These are phyloP conservation scores for Mimosa bimucronata DNA, from an alignment of 306 rosid genomes.

Conservation along the genomic window DNA sequence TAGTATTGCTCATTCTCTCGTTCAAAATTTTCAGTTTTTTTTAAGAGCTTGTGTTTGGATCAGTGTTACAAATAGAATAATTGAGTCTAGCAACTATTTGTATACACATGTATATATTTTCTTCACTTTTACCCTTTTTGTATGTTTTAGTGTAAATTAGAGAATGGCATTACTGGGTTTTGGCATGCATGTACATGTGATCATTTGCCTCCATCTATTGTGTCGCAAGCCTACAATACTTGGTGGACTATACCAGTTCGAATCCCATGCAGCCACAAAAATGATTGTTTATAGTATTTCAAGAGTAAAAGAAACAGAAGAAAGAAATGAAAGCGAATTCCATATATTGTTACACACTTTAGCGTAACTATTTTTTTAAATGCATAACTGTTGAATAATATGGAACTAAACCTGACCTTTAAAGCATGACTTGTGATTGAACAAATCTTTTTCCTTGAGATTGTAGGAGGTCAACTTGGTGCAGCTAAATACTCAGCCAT, in stretches of 20 bases:
- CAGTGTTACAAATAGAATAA: too few relatives aligned
- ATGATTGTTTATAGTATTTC: background rate
- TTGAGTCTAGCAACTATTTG: background rate
- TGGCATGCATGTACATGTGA: background rate
- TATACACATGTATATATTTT: background rate
- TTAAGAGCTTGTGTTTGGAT: background rate
- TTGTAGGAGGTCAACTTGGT: slow-evolving; percentile 78
- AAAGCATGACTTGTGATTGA: background rate
- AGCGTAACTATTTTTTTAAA: background rate
- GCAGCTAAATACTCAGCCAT: slow-evolving; percentile 69
- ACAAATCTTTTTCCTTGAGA: background rate
- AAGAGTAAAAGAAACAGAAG: background rate
- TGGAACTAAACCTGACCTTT: background rate
- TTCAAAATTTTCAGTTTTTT: background rate
- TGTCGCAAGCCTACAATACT: background rate
- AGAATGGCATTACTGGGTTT: background rate
- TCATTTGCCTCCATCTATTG: background rate
- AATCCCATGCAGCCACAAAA: background rate
- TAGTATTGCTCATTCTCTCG: background rate
- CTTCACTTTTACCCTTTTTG: too few relatives aligned
- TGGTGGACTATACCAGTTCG: background rate
- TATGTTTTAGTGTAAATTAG: background rate
- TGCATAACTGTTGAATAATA: background rate
- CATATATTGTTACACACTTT: background rate
- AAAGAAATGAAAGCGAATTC: background rate